A percentile compares a stretch with the other conserved stretches of the same genome.
These are phyloP conservation scores for Trametes sp. DNA, from an alignment of 1,284 basidiomycete genomes.

Conservation along the genomic window DNA sequence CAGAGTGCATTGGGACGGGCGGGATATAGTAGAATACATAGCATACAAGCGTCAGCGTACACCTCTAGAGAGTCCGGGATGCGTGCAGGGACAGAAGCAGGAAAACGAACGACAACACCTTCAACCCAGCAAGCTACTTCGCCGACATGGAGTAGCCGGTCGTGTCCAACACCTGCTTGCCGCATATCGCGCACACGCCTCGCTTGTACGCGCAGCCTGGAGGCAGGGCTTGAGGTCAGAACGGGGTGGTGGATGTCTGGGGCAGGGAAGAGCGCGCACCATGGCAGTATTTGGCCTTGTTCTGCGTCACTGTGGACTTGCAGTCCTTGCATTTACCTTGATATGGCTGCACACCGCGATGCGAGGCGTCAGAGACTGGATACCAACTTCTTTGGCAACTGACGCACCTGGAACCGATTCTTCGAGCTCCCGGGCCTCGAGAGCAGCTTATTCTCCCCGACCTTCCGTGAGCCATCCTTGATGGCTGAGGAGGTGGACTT, in stretches of 20 bases:
- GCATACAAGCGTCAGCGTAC: conserved; percentile 27
- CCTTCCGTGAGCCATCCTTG: conserved; percentile 79
- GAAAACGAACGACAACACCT: conserved; percentile 15
- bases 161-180: conserved; percentile 83
- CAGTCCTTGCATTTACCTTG: conserved; percentile 86
- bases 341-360: conserved; percentile 63
- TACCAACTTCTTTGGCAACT: conserved; percentile 19
- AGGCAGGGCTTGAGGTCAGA: conserved; percentile 16
- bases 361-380: conserved; percentile 12
- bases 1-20: neutral
- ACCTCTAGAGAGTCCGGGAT: conserved; percentile 29
- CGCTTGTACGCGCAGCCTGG: conserved; percentile 87
- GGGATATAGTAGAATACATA: conserved; percentile 28
- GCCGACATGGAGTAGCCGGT: conserved; percentile 83
- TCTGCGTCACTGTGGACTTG: conserved; percentile 81
- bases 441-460: conserved; percentile 82
- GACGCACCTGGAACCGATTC: conserved; percentile 73
- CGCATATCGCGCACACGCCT: conserved; percentile 84
- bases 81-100: neutral
- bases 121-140: conserved; percentile 55
- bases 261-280: conserved; percentile 50
- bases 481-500: conserved; percentile 72
- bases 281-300: conserved; percentile 86
- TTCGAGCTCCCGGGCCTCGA: conserved; percentile 65
- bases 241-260: neutral